A percentile compares a stretch with the other conserved stretches of the same genome.
Evolutionary conservation across 441 rosid species (phyloP).

Genomic region (Adansonia madagascariensis): DNA sequence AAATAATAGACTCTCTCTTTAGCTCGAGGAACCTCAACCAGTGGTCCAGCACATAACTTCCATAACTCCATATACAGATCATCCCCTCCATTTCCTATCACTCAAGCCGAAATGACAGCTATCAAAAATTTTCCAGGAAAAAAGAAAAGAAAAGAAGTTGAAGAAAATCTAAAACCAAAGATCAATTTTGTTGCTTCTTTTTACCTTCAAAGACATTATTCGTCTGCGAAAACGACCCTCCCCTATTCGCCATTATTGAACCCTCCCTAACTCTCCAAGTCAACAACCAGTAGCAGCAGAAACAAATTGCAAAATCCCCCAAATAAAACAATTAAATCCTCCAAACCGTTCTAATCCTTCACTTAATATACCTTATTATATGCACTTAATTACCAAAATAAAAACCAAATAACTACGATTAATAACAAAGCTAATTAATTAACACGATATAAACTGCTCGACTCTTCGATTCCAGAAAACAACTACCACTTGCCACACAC

Average conservation of each 20-base stretch:
- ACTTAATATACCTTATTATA: constrained; percentile 30
- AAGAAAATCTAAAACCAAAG: background rate
- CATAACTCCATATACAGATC: constrained; percentile 57
- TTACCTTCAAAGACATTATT: constrained; percentile 34
- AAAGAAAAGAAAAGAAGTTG: background rate
- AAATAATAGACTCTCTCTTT: constrained; percentile 59
- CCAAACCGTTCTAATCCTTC: constrained; percentile 15
- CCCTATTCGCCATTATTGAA: constrained; percentile 54
- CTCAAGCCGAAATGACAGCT: background rate
- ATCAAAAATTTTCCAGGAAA: no score
- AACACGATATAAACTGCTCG: constrained; percentile 33
- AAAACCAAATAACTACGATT: constrained; percentile 27
- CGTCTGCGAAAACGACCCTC: constrained; percentile 46
- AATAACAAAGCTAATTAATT: constrained; percentile 14
- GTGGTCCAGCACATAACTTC: constrained; percentile 67
- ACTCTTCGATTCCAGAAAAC: background rate
- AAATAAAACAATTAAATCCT: background rate
- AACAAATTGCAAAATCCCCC: no score
- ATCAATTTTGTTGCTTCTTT: constrained; percentile 30
- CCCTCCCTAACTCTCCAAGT: constrained; percentile 19
- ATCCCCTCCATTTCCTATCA: constrained; percentile 37
- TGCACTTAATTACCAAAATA: constrained; percentile 32
- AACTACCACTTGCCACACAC: constrained; percentile 27
- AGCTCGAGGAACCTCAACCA: constrained; percentile 58
- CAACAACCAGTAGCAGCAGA: constrained; percentile 16